phyloP scores from a whole-genome alignment of 2,329 filamentous ascomycete species.

The Fusarium paranaense region DNA sequence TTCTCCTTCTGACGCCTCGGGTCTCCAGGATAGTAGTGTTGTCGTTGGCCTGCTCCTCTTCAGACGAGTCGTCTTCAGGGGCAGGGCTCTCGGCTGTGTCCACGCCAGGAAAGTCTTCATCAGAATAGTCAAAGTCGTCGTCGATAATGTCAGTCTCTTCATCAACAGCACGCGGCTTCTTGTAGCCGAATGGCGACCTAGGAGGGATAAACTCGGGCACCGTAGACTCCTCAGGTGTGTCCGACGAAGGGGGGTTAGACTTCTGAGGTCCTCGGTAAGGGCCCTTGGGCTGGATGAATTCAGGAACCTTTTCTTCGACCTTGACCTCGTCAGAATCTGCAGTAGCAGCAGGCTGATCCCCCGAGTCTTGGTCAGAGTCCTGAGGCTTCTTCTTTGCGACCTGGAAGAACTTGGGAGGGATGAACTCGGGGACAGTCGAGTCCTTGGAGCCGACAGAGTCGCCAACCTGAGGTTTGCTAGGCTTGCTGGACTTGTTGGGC shows the following conservation, averaged over 20 bases:
- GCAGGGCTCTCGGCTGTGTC: constrained; percentile 3
- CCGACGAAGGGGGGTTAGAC: not conserved
- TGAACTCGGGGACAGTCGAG: not conserved
- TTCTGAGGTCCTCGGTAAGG: constrained; percentile 21
- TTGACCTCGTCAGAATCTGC: not conserved
- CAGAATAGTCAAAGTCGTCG: constrained; percentile 16
- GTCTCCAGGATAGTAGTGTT: constrained; percentile 20
- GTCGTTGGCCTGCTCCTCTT: constrained; percentile 16
- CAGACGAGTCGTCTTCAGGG: constrained; percentile 3
- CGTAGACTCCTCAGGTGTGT: not conserved
- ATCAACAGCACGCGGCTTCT: constrained; percentile 7
- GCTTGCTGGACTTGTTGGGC: not conserved
- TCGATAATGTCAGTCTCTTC: constrained; percentile 8
- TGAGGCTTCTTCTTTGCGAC: not conserved
- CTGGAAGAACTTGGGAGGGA: not conserved
- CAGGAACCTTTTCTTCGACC: not conserved
- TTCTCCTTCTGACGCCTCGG: constrained; percentile 43
- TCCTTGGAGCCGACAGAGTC: not conserved
- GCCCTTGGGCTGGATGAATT: constrained; percentile 14
- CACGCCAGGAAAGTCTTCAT: constrained; percentile 15
- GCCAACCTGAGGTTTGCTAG: not conserved
- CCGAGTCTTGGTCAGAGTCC: not conserved
- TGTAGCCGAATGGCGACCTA: not conserved
- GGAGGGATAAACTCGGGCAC: constrained; percentile 4
- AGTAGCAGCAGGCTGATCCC: not conserved